These are phyloP conservation scores for Ramaria sp. DNA, from an alignment of 768 basidiomycete species.

Conservation along the genomic window DNA sequence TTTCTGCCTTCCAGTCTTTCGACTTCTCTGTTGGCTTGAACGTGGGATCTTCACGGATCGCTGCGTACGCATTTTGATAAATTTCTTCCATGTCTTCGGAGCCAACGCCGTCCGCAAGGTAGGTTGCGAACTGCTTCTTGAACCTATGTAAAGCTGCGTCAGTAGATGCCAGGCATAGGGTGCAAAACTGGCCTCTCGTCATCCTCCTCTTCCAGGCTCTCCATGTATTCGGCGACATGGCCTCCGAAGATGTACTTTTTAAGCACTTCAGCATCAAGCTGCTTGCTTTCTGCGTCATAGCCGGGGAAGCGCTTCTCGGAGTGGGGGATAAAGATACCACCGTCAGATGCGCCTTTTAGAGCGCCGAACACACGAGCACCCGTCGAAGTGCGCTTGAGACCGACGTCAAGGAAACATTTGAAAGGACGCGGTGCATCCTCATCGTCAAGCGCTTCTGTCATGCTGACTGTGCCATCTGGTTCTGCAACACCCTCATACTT, in stretches of 20 bases:
- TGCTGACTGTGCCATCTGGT: constrained; percentile 73
- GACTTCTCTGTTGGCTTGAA: constrained; percentile 88
- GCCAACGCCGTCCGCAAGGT: constrained; percentile 90
- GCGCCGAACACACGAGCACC: constrained; percentile 97
- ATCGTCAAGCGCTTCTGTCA: constrained; percentile 81
- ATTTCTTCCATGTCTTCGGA: constrained; percentile 98
- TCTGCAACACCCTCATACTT: constrained; percentile 94
- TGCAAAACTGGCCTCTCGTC: constrained; percentile 69
- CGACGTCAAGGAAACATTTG: constrained; percentile 98
- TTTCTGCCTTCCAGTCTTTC: constrained; percentile 86
- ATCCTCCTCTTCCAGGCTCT: constrained; percentile 97
- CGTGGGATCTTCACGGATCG: constrained; percentile 88
- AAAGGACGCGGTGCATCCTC: constrained; percentile 97
- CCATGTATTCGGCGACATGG: constrained; percentile 99
- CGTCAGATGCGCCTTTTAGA: constrained; percentile 96
- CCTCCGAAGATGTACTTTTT: constrained; percentile 98
- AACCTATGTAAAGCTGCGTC: constrained; percentile 40
- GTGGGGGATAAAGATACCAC: constrained; percentile 97
- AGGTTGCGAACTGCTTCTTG: constrained; percentile 94
- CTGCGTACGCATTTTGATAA: constrained; percentile 84
- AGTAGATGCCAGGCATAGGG: constrained; percentile 7
- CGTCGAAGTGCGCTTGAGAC: constrained; percentile 94
- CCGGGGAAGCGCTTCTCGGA: constrained; percentile 98
- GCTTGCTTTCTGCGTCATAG: constrained; percentile 86
- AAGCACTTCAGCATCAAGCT: constrained; percentile 86